Evolutionary conservation across 192 early-diverging fungal genomes (phyloP), one percentile per base, ranked within the genome.

Genomic region (Coemansia sp.): DNA sequence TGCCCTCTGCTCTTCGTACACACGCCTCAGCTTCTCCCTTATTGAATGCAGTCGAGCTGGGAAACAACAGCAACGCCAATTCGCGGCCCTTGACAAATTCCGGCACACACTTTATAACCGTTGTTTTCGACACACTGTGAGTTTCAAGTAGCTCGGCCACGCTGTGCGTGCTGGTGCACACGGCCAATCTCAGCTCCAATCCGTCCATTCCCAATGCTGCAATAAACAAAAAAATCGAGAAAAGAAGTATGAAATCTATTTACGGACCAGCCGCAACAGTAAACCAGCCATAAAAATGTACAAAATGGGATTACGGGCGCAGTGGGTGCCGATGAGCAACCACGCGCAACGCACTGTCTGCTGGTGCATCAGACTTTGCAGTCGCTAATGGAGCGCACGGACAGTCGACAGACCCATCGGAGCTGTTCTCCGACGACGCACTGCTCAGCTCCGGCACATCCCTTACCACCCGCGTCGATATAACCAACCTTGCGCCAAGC

Each of bases 1-100:
- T 68, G 3, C 38, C 42, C 51, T 66, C 64, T 1, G 73, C 73
- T 8, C 73, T 59, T 24, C 11, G 11, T 12, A 76, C 44, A 14
- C 67, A 69, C 3, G 67, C 59, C 17, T n/a, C 14, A 0, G 46
- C 59, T 53, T 31, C 26, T 25, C 4, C 46, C 18, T 56, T 31
- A 3, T 44, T 31, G 31, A 53, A 23, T 63, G 8, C 5, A 5
- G 31, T 10, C 1, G 23, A 38, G 4, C 28, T 38, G 12, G 5
- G 17, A 3, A 63, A 60, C 24, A 64, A 2, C n/a, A 74, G 52
- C 0, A 24, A 21, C 1, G 57, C 67, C 31, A 75, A 48, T 31
- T 50, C 63, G 20, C 6, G 23, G 0, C 55, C 64, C 21, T 69
- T 50, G 31, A 75, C 20, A 25, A 63, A 59, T 36, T 75, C 73